Base-by-base conservation (phyloP, 2,329 filamentous ascomycete genomes). In the Trichoderma sp. region DNA sequence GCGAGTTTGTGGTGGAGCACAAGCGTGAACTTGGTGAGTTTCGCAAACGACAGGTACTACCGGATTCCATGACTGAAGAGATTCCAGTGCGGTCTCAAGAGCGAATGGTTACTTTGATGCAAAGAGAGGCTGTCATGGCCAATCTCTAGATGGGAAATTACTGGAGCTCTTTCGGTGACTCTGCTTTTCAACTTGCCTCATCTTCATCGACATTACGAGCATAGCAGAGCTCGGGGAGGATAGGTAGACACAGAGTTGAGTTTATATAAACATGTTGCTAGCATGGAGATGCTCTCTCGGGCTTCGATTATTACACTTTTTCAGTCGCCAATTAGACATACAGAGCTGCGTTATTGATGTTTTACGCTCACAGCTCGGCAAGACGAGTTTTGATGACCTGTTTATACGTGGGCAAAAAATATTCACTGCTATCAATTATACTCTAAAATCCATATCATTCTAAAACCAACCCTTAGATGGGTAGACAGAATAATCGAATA, bases 1-100 rank as follows among this genome's bases (percentile, higher is more conserved):
- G 73, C 2, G 35, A 73, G 16, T 86, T 83, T 71, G 81, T 87
- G 9, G 71, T 77, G 3, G 82, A 84, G 73, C 83, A 86, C 74
- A 79, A 80, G 29, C 65, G 74, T 18, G 74, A 81, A 18, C 66
- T 79, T 3, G 78, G 81, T 83, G 64, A 69, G 80, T 76, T 21
- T 12, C 29, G 24, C 65, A 63, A 56, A 14, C 12, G 53, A 38
- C 33, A 29, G 27, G 45, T 31, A 38, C 12, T 53, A 5, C 8
- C 21, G 6, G 53, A 38, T 16, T 12, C 27, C 9, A 21, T 33
- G 21, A 6, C 56, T 69, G 72, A 62, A 50, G 27, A 68, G 18
- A 31, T 16, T 60, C 18, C 24, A 29, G 67, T 9, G 24, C 16
- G 29, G 18, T 41, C 71, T 41, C 62, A 63, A 31, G 71, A 38